Evolutionary conservation across 148 eudicot species (phyloP), one percentile per base, ranked within the genome.

Genomic region (Persicaria tinctoria): DNA sequence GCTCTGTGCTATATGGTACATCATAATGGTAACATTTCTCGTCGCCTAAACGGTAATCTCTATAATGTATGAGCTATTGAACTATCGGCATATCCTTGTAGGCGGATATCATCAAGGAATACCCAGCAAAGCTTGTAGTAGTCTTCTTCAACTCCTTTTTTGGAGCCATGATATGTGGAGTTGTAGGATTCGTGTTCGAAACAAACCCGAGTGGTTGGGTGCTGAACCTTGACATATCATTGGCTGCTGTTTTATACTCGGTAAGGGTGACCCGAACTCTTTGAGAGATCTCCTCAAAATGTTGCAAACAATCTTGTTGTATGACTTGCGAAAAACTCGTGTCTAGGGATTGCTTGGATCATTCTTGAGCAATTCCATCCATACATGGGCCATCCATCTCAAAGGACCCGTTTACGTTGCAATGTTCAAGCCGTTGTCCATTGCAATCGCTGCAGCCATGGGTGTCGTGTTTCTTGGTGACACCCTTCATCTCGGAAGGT

Each of bases 371-470:
- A 85, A 83, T 70, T 75, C 82, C 7, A 53, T 87, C n/a, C 89
- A 84, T 46, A 76, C 89, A 38, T 92, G 92, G 89, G 83, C 80
- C 18, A 41, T 90, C 56, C 86, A 73, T 11, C 16, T 78, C 60
- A 89, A 82, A 74, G 97, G 92, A 14, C 97, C 97, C 5, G 87
- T 92, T 48, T 92, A 84, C 51, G 80, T 92, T 10, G 87, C 94
- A 9, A 83, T 90, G 92, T 92, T 92, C 84, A 88, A 84, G 85
- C 97, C 97, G 32, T 51, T 91, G 11, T 81, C 85, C 6, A 92
- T 92, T 44, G 92, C 82, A 46, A 87, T 92, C 73, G 94, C 97
- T 46, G 89, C 85, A 38, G 79, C 81, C 27, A 85, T 89, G 94
- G 94, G 94, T 7, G 83, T 87, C 53, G 53, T 85, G 5, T 84